These are phyloP conservation scores for Blastobotrys arbuscula DNA, from an alignment of 1,139 yeast genomes.

Conservation along the genomic window DNA sequence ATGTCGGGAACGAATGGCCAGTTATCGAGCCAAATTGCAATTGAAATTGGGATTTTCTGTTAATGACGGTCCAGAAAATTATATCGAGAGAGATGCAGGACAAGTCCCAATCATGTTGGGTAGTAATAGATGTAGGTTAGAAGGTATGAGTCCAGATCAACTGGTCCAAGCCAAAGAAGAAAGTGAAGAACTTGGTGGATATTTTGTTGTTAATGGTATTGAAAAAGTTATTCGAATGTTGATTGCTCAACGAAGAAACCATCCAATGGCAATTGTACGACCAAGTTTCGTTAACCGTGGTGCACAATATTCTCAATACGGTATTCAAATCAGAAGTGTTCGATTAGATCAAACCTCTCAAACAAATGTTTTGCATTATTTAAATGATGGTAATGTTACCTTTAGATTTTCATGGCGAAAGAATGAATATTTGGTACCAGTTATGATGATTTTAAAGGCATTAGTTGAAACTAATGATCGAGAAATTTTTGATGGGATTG, in stretches of 20 bases:
- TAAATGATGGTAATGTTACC: constrained; percentile 93
- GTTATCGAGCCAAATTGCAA: constrained; percentile 48
- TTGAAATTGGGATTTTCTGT: constrained; percentile 79
- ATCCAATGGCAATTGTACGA: constrained; percentile 95
- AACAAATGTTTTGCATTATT: constrained; percentile 91
- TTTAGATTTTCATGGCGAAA: constrained; percentile 97
- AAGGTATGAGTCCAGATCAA: constrained; percentile 74
- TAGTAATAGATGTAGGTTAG: constrained; percentile 85
- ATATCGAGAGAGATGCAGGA: constrained; percentile 89
- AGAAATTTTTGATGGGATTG: constrained; percentile 92
- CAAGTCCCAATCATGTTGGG: constrained; percentile 86
- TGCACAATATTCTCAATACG: constrained; percentile 77
- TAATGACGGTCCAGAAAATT: constrained; percentile 69
- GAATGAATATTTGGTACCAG: constrained; percentile 92
- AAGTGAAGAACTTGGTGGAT: constrained; percentile 94
- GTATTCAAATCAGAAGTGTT: constrained; percentile 90
- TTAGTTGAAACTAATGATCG: constrained; percentile 85
- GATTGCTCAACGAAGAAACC: constrained; percentile 95
- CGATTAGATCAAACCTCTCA: constrained; percentile 97
- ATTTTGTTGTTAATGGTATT: constrained; percentile 92
- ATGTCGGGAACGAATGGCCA: constrained; percentile 78
- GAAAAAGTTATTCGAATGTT: constrained; percentile 95
- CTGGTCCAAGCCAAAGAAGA: constrained; percentile 80
- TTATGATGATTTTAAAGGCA: constrained; percentile 86
- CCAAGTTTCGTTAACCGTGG: constrained; percentile 95